Base-by-base conservation (phyloP, 2,329 filamentous ascomycete species). In the Lasiodiplodia hormozganensis region DNA sequence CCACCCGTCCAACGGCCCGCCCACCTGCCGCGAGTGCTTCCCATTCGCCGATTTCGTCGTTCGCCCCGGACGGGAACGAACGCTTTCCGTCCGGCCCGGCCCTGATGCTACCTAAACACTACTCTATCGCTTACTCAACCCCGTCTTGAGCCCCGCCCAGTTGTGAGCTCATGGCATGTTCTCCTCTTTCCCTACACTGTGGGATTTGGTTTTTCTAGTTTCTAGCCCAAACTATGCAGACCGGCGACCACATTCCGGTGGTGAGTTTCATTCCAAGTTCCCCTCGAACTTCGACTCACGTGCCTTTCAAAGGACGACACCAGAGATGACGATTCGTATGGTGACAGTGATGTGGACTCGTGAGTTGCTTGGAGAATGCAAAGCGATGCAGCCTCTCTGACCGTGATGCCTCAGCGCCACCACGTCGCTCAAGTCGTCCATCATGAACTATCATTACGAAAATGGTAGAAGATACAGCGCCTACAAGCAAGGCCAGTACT, bases 401-500 rank as follows among this genome's bases (percentile, higher is more conserved):
- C 38, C 1, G 31, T 7, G 3, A 25, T 36, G 21, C 2, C 4
- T 28, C 52, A 66, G 64, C 23, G 52, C 51, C 2, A 67, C 64
- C n/a, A 67, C 52, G 5, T 67, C 64, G 40, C 52, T 67, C 11
- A 21, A 7, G 1, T 67, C 64, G 12, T 58, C 52, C 28, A 58
- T 58, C 40, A 49, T 43, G 64, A 51, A 67, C 52, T 58, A 58
- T 40, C 64, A 34, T 8, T 58, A 28, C 23, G 57, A 68, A 14
- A 62, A 68, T 18, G 66, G 66, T 34, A 72, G 78, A 2, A 74
- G 76, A 60, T 80, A 80, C 70, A 76, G 78, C 58, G 76, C 74
- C 3, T 79, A 78, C 67, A 72, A 75, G 16, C 76, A 79, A 60
- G 78, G 77, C 64, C 72, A 73, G 12, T 79, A 80, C 72, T 62